phyloP scores from a whole-genome alignment of 139 green algal genomes.

The Medakamo hakoo region DNA sequence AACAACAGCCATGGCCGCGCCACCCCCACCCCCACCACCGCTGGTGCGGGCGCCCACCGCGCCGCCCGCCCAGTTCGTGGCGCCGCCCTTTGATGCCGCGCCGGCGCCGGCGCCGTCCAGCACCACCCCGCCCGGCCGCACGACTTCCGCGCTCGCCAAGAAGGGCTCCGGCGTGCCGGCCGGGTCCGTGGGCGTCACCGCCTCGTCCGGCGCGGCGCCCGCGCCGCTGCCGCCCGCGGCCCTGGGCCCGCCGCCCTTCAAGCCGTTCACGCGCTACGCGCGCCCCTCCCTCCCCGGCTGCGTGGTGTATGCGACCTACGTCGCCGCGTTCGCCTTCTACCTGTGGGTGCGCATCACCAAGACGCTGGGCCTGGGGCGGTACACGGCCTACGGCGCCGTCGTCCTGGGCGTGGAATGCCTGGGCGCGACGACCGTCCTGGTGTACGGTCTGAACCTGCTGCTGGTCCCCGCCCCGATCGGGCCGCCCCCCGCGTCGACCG shows the following conservation, averaged over 20 bases:
- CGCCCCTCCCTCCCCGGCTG: not conserved
- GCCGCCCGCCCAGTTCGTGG: not conserved
- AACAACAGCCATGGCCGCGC: no score
- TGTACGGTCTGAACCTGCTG: slow-evolving; percentile 20
- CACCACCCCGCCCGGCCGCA: not conserved
- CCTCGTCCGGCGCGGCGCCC: not conserved
- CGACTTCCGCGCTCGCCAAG: not conserved
- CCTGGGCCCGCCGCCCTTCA: not conserved
- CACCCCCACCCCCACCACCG: no score
- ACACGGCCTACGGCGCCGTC: slow-evolving; percentile 15
- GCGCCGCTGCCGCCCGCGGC: no score
- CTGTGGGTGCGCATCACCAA: slow-evolving; percentile 25
- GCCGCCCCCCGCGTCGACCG: slow-evolving; percentile 4
- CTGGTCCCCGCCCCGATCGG: not conserved
- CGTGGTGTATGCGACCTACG: slow-evolving; percentile 7
- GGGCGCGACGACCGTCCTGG: slow-evolving; percentile 29
- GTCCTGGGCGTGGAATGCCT: slow-evolving; percentile 32
- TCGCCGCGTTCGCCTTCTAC: slow-evolving; percentile 30
- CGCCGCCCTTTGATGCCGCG: no score
- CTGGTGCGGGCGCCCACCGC: no score
- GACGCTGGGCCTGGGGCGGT: slow-evolving; percentile 30
- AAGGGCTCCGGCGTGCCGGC: no score
- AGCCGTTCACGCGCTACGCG: not conserved
- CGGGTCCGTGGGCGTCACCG: no score
- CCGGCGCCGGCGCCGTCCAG: not conserved